phyloP scores from a whole-genome alignment of 495 filamentous ascomycete species.

The Clavariopsis aquatica region DNA sequence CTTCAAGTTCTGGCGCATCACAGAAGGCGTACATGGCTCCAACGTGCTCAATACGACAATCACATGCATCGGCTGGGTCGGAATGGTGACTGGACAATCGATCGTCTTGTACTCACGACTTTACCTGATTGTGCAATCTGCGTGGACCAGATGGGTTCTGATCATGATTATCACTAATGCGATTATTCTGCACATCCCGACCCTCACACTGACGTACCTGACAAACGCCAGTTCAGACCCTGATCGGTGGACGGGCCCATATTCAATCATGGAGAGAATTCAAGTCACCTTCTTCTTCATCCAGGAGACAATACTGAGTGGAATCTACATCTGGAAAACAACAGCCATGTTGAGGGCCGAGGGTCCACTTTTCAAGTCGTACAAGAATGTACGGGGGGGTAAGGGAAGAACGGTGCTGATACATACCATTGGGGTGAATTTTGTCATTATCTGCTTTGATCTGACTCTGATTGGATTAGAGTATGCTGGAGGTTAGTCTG shows the following conservation, averaged over 20 bases:
- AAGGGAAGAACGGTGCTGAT: constrained; percentile 6
- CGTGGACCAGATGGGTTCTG: constrained; percentile 21
- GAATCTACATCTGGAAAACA: constrained; percentile 25
- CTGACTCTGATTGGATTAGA: constrained; percentile 24
- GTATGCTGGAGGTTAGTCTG: constrained; percentile 19
- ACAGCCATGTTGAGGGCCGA: constrained; percentile 4
- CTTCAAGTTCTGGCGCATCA: constrained; percentile 24
- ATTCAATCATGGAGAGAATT: constrained; percentile 15
- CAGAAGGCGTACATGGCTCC: neutral
- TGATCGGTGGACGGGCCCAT: neutral
- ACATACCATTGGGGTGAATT: constrained; percentile 27
- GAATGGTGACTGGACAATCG: constrained; percentile 34
- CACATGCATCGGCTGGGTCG: constrained; percentile 20
- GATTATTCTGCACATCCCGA: constrained; percentile 22
- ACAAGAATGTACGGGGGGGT: constrained; percentile 7
- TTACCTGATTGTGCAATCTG: constrained; percentile 22
- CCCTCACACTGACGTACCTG: constrained; percentile 9
- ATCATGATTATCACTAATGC: constrained; percentile 35
- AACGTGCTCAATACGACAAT: constrained; percentile 14
- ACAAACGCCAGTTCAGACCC: constrained; percentile 12
- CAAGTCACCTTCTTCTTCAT: constrained; percentile 25
- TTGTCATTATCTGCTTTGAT: constrained; percentile 33
- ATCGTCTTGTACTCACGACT: constrained; percentile 35
- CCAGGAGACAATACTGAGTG: constrained; percentile 21
- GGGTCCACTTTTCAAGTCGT: constrained; percentile 5